Percentiles rank a stretch among this genome's conserved stretches.
Evolutionary conservation across 257 asterid genomes (phyloP).

Genomic region (Hygrophila difformis): DNA sequence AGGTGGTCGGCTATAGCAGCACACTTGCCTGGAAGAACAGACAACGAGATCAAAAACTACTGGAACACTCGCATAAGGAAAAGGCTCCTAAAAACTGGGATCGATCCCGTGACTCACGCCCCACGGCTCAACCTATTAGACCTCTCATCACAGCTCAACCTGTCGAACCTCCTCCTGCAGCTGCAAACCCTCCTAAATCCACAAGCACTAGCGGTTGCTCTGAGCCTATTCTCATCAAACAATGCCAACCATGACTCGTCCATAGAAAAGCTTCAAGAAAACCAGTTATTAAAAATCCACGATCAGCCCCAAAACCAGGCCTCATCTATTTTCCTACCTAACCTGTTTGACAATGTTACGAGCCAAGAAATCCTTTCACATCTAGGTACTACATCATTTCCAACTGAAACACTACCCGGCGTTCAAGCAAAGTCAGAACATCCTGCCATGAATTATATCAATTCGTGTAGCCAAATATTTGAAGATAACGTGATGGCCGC

Average conservation of each 20-base stretch:
- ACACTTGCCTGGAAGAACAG: too few relatives aligned
- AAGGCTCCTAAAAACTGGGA: slow-evolving; percentile 61
- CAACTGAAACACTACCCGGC: background rate
- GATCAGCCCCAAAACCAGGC: background rate
- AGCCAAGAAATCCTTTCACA: slow-evolving; percentile 10
- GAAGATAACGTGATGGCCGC: background rate
- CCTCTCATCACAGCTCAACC: slow-evolving; percentile 10
- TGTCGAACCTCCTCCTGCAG: slow-evolving; percentile 8
- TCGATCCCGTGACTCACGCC: slow-evolving; percentile 83
- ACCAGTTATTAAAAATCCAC: slow-evolving; percentile 5
- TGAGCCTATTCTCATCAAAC: slow-evolving; percentile 6
- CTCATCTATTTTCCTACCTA: slow-evolving; percentile 9
- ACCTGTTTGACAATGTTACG: slow-evolving; percentile 2
- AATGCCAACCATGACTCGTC: slow-evolving; percentile 3
- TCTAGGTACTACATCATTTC: background rate
- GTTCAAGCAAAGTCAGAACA: background rate
- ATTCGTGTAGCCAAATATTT: slow-evolving; percentile 1
- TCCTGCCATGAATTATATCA: background rate
- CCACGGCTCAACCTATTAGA: slow-evolving; percentile 63
- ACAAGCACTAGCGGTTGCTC: slow-evolving; percentile 10
- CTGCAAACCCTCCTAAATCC: slow-evolving; percentile 17
- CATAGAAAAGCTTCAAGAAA: slow-evolving; percentile 15
- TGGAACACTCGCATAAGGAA: slow-evolving; percentile 83
- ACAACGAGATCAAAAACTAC: too few relatives aligned
- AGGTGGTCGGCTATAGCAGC: slow-evolving; percentile 98